These are phyloP conservation scores for Candida xiaguanensis DNA, from an alignment of 805 yeast species.

Conservation along the genomic window DNA sequence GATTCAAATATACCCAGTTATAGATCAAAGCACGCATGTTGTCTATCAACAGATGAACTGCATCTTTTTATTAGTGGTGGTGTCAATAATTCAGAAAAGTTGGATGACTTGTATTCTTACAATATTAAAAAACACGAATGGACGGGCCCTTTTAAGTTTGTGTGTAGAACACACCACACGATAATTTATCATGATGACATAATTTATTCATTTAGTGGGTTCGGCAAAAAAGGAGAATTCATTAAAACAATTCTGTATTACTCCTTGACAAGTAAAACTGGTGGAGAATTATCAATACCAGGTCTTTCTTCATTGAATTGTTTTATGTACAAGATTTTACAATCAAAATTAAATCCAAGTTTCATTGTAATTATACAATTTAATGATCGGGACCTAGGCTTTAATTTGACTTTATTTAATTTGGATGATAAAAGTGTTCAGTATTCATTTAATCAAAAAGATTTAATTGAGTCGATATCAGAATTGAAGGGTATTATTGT, in stretches of 20 bases:
- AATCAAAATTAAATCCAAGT: no score
- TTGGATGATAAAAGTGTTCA: no score
- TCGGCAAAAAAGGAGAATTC: no score
- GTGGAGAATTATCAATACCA: constrained; percentile 32
- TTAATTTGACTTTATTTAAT: no score
- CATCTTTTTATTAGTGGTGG: constrained; percentile 56
- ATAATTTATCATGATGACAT: constrained; percentile 42
- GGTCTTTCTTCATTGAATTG: no score
- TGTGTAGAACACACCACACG: constrained; percentile 50
- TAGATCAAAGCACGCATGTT: constrained; percentile 55
- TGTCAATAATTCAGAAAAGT: constrained; percentile 30
- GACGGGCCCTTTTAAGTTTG: no score
- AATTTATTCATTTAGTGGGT: constrained; percentile 60
- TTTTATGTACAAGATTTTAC: no score
- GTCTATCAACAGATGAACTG: constrained; percentile 45
- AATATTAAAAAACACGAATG: constrained; percentile 43
- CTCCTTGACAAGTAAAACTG: constrained; percentile 40
- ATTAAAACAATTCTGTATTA: constrained; percentile 43
- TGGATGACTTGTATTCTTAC: constrained; percentile 46
- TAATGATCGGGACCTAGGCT: no score
- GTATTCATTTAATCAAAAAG: no score
- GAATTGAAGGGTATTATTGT: no score
- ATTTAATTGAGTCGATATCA: no score
- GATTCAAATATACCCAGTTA: constrained; percentile 40
- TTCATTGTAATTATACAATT: no score